A percentile compares a stretch with the other conserved stretches of the same genome.
These are phyloP conservation scores for Pseudoneurospora amorphoporcata DNA, from an alignment of 495 filamentous ascomycete genomes.

Conservation along the genomic window DNA sequence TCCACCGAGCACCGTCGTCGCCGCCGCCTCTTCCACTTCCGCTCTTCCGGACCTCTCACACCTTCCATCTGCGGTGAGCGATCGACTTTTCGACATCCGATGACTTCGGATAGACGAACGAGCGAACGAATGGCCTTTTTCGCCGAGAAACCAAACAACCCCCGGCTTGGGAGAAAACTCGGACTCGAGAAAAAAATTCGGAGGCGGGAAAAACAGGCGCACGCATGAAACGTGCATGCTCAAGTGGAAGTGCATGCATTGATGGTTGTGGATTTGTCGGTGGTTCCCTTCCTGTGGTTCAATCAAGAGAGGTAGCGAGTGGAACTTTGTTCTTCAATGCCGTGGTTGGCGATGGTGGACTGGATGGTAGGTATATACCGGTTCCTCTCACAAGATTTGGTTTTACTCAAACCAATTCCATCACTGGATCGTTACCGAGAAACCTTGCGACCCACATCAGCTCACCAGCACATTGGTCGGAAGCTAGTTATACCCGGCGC, in stretches of 20 bases:
- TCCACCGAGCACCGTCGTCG: not conserved
- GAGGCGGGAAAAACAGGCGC: not conserved
- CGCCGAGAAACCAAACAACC: not conserved
- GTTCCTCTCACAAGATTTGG: too few species aligned
- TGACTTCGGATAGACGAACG: not conserved
- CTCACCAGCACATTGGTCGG: too few species aligned
- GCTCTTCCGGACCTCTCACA: not conserved
- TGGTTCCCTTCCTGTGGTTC: not conserved
- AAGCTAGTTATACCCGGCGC: too few species aligned
- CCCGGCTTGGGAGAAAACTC: not conserved
- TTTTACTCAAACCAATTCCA: too few species aligned
- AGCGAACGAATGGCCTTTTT: not conserved
- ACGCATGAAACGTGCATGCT: not conserved
- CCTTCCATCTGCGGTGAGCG: not conserved
- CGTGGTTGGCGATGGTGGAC: not conserved
- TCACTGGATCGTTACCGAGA: too few species aligned
- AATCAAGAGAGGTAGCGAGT: not conserved
- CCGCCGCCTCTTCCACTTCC: not conserved
- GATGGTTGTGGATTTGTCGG: not conserved
- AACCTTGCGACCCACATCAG: too few species aligned
- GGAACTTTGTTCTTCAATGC: not conserved
- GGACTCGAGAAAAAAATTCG: not conserved
- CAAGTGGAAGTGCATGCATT: not conserved
- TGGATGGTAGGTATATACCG: too few species aligned
- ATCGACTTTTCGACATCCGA: not conserved